Percentiles rank a stretch among this genome's conserved stretches.
Evolutionary conservation across 2,329 filamentous ascomycete species (phyloP).

Genomic region (Nothomitra cinnamomea): DNA sequence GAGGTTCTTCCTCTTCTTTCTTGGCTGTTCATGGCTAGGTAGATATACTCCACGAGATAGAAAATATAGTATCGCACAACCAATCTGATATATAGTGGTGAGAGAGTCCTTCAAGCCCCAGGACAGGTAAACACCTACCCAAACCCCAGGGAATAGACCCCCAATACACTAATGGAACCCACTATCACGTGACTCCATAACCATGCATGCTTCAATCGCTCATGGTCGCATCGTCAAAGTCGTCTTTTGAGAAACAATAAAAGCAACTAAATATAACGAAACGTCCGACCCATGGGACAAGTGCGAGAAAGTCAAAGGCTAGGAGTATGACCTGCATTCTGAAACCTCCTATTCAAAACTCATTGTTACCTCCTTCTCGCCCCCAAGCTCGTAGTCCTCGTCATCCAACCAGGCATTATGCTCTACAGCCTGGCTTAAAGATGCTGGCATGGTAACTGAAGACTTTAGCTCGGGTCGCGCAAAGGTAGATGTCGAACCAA

Average conservation of each 20-base stretch:
- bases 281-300: slow-evolving; percentile 19
- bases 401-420: slow-evolving; percentile 56
- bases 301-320: not conserved
- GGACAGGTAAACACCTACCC: no score
- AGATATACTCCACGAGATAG: no score
- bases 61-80: no score
- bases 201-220: no score
- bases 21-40: no score
- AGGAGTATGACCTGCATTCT: not conserved
- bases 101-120: no score
- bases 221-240: no score
- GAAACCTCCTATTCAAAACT: slow-evolving; percentile 47
- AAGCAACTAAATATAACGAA: slow-evolving; percentile 27
- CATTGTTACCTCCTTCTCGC: slow-evolving; percentile 62
- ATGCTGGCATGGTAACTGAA: slow-evolving; percentile 18
- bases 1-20: no score
- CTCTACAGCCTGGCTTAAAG: slow-evolving; percentile 13
- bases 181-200: no score
- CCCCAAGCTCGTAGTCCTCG: slow-evolving; percentile 42
- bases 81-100: no score
- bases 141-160: no score
- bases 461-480: slow-evolving; percentile 15
- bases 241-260: slow-evolving; percentile 19
- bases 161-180: no score
- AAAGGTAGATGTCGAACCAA: not conserved